A percentile compares a stretch with the other conserved stretches of the same genome.
Evolutionary conservation across 2,329 filamentous ascomycete genomes (phyloP).

Genomic region (Sporothrix phasma): DNA sequence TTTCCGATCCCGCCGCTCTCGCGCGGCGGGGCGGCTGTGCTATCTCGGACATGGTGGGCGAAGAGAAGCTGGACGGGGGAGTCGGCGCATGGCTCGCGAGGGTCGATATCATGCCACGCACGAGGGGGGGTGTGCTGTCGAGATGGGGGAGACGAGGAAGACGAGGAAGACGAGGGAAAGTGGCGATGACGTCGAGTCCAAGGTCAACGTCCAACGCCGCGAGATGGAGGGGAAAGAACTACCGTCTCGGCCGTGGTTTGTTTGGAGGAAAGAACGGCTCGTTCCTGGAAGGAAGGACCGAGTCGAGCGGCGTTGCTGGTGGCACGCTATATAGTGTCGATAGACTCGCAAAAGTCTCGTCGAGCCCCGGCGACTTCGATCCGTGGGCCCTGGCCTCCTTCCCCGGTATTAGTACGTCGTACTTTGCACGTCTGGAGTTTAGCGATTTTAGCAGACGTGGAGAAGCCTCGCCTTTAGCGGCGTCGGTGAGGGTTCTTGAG

Average conservation of each 20-base stretch:
- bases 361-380: background rate
- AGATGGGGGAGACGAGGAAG: background rate
- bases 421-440: background rate
- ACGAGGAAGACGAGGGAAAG: background rate
- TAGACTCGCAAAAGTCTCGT: background rate
- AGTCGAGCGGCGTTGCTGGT: background rate
- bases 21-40: conserved; percentile 32
- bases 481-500: background rate
- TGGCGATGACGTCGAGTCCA: conserved; percentile 1
- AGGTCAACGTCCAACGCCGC: background rate
- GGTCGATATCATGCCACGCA: conserved; percentile 43
- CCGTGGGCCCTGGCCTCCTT: background rate
- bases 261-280: background rate
- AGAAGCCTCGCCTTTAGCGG: conserved; percentile 3
- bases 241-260: background rate
- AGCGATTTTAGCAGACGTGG: background rate
- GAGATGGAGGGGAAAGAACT: background rate
- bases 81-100: conserved; percentile 42
- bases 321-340: conserved; percentile 9
- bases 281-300: background rate
- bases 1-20: conserved; percentile 23
- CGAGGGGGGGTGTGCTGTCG: background rate
- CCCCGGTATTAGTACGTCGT: background rate
- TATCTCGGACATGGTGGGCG: conserved; percentile 42
- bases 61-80: background rate